Conservation (phyloP, 225 moss, liverwort and hornwort species). For the Straminergon stramineum region DNA sequence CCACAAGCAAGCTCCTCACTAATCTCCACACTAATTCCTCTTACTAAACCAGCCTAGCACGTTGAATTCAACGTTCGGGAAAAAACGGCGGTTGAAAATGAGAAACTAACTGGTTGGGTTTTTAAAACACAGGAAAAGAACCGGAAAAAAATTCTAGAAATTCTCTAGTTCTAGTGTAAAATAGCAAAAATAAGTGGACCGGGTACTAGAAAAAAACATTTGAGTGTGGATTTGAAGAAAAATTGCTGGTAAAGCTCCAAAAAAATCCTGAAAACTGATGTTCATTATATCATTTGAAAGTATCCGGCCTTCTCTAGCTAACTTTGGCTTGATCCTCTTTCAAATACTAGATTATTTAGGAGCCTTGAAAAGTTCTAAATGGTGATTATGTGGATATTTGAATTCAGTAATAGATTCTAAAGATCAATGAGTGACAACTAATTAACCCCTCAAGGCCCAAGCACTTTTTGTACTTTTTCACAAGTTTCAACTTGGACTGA, state of each 20-base stretch:
- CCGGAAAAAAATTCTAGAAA: background rate
- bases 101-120: background rate
- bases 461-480: too few relatives aligned
- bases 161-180: too few relatives aligned
- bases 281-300: background rate
- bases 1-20: background rate
- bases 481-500: too few relatives aligned
- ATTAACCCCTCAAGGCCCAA: too few relatives aligned
- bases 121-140: background rate
- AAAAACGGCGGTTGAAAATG: background rate
- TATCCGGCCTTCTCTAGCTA: fast-evolving
- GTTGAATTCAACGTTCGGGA: background rate
- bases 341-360: background rate
- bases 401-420: background rate
- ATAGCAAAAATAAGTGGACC: background rate
- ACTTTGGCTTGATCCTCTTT: fast-evolving
- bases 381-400: background rate
- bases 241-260: background rate
- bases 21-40: background rate
- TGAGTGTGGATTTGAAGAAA: background rate
- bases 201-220: background rate
- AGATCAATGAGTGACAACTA: background rate
- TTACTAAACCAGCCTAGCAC: too few relatives aligned
- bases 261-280: background rate
- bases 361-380: fast-evolving